These are phyloP conservation scores for Biscogniauxia mediterranea DNA, from an alignment of 2,329 filamentous ascomycete species.

Conservation along the genomic window DNA sequence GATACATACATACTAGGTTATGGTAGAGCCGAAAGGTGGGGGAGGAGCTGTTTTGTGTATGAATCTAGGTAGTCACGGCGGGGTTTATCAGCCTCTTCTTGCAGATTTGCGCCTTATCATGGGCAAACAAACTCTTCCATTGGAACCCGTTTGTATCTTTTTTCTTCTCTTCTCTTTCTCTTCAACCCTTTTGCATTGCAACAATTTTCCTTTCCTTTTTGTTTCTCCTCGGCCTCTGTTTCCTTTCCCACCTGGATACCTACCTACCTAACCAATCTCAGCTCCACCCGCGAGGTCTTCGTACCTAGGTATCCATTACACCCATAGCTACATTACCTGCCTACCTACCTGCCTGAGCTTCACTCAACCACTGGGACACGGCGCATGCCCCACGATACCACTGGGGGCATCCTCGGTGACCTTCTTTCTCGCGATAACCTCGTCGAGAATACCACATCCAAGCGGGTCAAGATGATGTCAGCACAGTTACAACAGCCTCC, in stretches of 20 bases:
- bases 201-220: no score
- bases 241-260: no score
- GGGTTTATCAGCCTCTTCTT: not conserved
- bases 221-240: no score
- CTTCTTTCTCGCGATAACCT: not conserved
- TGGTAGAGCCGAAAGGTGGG: no score
- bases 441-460: not conserved
- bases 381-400: no score
- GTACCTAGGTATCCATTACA: no score
- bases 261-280: no score
- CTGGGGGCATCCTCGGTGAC: not conserved
- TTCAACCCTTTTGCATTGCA: no score
- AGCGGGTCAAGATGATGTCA: conserved; percentile 30
- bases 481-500: conserved; percentile 31
- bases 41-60: no score
- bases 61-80: not conserved
- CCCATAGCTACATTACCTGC: no score
- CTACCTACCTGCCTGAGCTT: not conserved
- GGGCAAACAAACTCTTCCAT: not conserved
- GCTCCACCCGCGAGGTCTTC: no score
- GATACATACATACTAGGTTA: no score
- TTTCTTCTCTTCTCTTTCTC: not conserved
- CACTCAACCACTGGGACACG: not conserved
- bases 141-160: not conserved
- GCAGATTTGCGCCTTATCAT: not conserved